Evolutionary conservation across 768 basidiomycete genomes (phyloP).

Genomic region (Suillus cothurnatus): DNA sequence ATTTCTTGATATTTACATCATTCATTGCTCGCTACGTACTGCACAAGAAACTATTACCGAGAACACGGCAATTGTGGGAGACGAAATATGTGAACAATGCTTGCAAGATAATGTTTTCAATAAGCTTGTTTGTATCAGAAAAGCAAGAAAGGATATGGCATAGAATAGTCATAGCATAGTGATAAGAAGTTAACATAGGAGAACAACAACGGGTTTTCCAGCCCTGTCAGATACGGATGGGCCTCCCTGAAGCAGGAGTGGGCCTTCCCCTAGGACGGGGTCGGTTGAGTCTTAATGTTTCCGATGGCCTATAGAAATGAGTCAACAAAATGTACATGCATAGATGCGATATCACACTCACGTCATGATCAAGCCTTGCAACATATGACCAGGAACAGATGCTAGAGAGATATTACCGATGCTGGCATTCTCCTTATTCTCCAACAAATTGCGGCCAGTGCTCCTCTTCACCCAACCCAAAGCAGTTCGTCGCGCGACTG

Average conservation of each 20-base stretch:
- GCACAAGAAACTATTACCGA: neutral
- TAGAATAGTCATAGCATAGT: neutral
- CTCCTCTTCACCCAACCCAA: conserved; percentile 69
- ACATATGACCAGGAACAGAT: conserved; percentile 18
- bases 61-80: neutral
- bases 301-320: conserved; percentile 34
- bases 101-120: neutral
- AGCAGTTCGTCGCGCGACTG: conserved; percentile 54
- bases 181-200: neutral
- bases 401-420: conserved; percentile 11
- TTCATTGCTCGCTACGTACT: neutral
- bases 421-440: conserved; percentile 50
- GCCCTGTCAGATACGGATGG: conserved; percentile 25
- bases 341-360: conserved; percentile 44
- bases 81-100: neutral
- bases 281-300: conserved; percentile 45
- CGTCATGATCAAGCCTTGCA: conserved; percentile 37
- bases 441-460: conserved; percentile 49
- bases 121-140: neutral
- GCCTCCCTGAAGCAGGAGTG: conserved; percentile 32
- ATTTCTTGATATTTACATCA: neutral
- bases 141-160: conserved; percentile 2
- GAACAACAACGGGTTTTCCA: conserved; percentile 8
- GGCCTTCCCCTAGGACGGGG: conserved; percentile 49
- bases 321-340: neutral